Conservation (phyloP, 495 filamentous ascomycete species). For the Penicillium lagena region DNA sequence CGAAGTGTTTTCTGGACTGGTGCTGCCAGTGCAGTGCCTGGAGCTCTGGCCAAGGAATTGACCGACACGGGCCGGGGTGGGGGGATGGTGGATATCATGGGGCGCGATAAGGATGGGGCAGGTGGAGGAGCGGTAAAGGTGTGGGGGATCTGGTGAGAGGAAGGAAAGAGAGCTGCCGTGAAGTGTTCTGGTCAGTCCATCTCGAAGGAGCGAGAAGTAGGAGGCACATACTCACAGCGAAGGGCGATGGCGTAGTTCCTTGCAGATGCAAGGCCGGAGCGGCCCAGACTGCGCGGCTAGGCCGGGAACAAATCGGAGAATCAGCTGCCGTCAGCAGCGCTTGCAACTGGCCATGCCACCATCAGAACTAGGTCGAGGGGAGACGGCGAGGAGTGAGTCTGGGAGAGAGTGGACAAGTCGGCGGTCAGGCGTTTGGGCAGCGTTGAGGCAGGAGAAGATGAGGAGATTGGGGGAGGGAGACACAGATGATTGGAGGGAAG, state of each 20-base stretch:
- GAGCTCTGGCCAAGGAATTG: constrained; percentile 22
- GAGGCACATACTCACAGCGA: no score
- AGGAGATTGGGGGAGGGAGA: constrained; percentile 1
- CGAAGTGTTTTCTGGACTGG: constrained; percentile 14
- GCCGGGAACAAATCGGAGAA: no score
- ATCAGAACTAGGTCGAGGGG: background rate
- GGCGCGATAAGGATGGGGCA: constrained; percentile 5
- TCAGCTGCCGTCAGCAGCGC: no score
- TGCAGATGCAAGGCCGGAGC: no score
- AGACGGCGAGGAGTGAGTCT: background rate
- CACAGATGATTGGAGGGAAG: background rate
- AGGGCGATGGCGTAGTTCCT: no score
- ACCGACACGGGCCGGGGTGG: constrained; percentile 30
- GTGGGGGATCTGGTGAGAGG: constrained; percentile 4
- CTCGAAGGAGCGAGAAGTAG: no score
- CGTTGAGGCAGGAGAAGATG: background rate
- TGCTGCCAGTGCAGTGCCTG: constrained; percentile 14
- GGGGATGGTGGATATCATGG: constrained; percentile 28
- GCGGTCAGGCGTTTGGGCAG: constrained; percentile 2
- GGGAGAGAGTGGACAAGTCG: background rate
- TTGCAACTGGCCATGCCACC: background rate
- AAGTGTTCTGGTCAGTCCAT: background rate
- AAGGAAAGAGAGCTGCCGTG: background rate
- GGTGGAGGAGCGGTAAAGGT: background rate
- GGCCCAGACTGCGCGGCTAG: no score